Conservation (phyloP, 345 rosid species). For the Abelmoschus esculentus region DNA sequence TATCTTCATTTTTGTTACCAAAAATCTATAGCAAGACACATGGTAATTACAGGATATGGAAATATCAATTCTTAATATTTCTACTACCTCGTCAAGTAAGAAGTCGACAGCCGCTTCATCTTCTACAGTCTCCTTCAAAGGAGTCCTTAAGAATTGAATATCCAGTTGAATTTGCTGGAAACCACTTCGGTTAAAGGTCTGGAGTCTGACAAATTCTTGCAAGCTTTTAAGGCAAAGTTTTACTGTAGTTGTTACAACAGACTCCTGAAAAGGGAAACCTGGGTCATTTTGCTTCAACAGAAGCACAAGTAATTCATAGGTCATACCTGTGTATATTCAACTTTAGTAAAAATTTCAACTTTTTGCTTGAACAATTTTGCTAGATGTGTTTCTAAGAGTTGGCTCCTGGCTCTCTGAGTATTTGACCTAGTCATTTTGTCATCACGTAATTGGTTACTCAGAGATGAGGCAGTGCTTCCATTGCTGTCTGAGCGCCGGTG, state of each 20-base stretch:
- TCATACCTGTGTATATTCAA: slow-evolving; percentile 83
- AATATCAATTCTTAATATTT: background rate
- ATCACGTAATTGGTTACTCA: slow-evolving; percentile 75
- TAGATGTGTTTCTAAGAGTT: slow-evolving; percentile 94
- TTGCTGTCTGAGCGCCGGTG: slow-evolving; percentile 94
- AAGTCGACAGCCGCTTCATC: slow-evolving; percentile 90
- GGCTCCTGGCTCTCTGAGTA: slow-evolving; percentile 85
- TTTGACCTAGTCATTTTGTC: slow-evolving; percentile 63
- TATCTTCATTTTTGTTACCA: background rate
- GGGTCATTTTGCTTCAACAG: slow-evolving; percentile 11
- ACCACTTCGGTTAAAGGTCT: slow-evolving; percentile 89
- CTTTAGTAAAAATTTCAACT: slow-evolving; percentile 93
- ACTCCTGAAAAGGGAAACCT: slow-evolving; percentile 51
- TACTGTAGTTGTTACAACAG: slow-evolving; percentile 58
- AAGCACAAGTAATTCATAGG: slow-evolving; percentile 1
- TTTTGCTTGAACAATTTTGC: slow-evolving; percentile 98
- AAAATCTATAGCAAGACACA: background rate
- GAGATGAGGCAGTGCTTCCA: slow-evolving; percentile 84
- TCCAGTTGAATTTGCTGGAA: slow-evolving; percentile 98
- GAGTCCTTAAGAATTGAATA: slow-evolving; percentile 76
- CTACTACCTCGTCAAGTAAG: slow-evolving; percentile 85
- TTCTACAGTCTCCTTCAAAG: slow-evolving; percentile 62
- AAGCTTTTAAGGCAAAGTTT: slow-evolving; percentile 87
- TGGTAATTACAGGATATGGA: background rate
- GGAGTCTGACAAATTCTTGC: slow-evolving; percentile 90